Evolutionary conservation across 2,329 filamentous ascomycete species (phyloP).

Genomic region (Fusarium papillatum): DNA sequence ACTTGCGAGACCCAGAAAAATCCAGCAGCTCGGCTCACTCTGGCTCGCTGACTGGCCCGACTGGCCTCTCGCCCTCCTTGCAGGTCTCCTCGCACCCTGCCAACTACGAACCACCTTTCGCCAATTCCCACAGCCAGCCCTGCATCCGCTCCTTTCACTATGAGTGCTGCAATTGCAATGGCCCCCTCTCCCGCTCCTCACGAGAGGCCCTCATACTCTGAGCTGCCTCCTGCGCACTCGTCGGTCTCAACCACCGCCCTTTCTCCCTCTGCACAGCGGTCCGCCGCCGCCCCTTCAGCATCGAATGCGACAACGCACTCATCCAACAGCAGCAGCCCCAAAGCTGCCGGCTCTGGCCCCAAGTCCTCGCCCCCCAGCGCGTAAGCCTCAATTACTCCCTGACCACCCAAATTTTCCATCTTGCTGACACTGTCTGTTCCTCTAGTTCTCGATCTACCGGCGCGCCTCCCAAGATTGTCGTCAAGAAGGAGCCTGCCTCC

Average conservation of each 20-base stretch:
- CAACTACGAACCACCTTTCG: constrained; percentile 27
- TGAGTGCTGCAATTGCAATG: constrained; percentile 79
- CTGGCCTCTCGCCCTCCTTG: constrained; percentile 34
- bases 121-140: constrained; percentile 34
- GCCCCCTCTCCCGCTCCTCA: constrained; percentile 77
- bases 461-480: constrained; percentile 82
- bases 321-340: constrained; percentile 69
- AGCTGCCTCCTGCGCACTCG: constrained; percentile 57
- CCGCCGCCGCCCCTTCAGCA: constrained; percentile 50
- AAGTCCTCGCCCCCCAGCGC: constrained; percentile 71
- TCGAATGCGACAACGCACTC: constrained; percentile 61
- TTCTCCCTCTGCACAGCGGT: constrained; percentile 62
- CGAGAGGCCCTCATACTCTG: constrained; percentile 71
- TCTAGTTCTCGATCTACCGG: constrained; percentile 45
- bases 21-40: constrained; percentile 36
- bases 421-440: constrained; percentile 16
- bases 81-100: constrained; percentile 31
- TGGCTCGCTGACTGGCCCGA: constrained; percentile 34
- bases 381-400: constrained; percentile 59
- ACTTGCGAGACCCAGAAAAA: constrained; percentile 41
- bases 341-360: constrained; percentile 51
- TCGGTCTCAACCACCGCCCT: constrained; percentile 48
- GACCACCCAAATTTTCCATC: constrained; percentile 17
- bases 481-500: constrained; percentile 96
- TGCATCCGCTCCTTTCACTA: constrained; percentile 55